Conservation (phyloP, 2,329 filamentous ascomycete species). For the Diaporthe aspalathi region DNA sequence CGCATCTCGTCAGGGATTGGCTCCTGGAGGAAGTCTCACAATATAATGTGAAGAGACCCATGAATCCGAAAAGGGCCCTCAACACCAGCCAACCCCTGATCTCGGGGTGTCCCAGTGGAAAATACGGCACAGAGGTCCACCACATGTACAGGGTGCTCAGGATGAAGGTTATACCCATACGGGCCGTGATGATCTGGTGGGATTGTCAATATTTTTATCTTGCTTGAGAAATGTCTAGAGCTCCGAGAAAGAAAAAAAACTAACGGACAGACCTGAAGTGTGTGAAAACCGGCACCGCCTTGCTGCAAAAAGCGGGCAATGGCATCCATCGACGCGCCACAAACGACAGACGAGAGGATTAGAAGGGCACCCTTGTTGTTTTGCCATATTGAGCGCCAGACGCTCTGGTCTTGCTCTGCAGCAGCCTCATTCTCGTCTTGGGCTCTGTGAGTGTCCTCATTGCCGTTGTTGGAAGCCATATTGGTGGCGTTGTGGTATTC, state of each 20-base stretch:
- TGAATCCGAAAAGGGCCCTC: constrained; percentile 35
- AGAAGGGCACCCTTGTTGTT: constrained; percentile 38
- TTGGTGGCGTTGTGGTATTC: neutral
- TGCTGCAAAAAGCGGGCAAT: constrained; percentile 37
- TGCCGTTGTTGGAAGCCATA: constrained; percentile 20
- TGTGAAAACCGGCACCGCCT: constrained; percentile 33
- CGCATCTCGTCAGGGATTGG: neutral
- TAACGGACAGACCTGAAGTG: constrained; percentile 28
- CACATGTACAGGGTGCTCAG: constrained; percentile 36
- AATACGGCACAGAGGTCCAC: constrained; percentile 35
- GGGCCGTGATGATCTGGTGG: constrained; percentile 31
- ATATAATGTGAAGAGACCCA: constrained; percentile 38
- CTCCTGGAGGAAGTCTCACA: constrained; percentile 6
- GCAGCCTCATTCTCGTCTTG: neutral
- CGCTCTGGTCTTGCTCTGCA: neutral
- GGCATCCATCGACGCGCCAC: constrained; percentile 37
- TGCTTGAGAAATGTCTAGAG: neutral
- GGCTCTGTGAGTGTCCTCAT: neutral
- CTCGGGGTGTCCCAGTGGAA: constrained; percentile 35
- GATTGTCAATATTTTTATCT: neutral
- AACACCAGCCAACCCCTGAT: constrained; percentile 37
- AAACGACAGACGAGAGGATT: constrained; percentile 35
- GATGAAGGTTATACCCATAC: constrained; percentile 37
- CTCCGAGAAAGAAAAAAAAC: no score
- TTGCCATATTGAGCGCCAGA: constrained; percentile 34